Base-by-base conservation (phyloP, 139 green algal species). In the Gonium pectorale region DNA sequence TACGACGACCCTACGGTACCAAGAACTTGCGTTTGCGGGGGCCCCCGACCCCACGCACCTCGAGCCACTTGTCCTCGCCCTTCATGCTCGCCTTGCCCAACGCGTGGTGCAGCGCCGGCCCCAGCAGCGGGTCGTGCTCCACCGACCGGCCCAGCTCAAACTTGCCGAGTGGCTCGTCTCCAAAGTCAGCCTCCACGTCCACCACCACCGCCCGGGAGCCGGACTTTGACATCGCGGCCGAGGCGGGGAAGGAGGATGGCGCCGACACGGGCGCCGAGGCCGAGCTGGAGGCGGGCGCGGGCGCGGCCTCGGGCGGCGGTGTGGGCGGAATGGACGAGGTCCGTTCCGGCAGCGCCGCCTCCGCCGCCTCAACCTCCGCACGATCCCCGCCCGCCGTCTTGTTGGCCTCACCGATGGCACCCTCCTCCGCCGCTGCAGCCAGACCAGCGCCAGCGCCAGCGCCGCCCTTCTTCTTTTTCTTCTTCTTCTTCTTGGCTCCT, bases 51-150 rank as follows among this genome's bases (percentile, higher is more conserved):
- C 27, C 44, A 7, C 74, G 43, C 56, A 82, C 74, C 75, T 89
- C 73, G n/a, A 93, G 67, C 41, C 71, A 89, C 43, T 88, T 86
- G 87, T 93, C 90, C 54, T 93, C 90, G 1, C 86, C 86, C 87
- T 93, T 91, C 31, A 75, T 35, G 11, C 80, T 77, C 67, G 77
- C 63, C 72, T 87, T 91, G 67, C 63, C 79, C 44, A 93, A 37
- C 46, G 46, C 67, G 33, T 38, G 17, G 5, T 68, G 46, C 54
- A 91, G 60, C 41, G 38, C 38, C 0, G 87, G 89, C 27, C 79
- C 85, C 19, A 83, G 79, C 79, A 85, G 72, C 83, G 80, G 71
- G 54, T 84, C 33, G 75, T 70, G 59, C 5, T 83, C 38, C 49
- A 81, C 33, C 2, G 33, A 15, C 9, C 49, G n/a, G 0, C 74